Base-by-base conservation (phyloP, 306 rosid species). In the Prunus mira region DNA sequence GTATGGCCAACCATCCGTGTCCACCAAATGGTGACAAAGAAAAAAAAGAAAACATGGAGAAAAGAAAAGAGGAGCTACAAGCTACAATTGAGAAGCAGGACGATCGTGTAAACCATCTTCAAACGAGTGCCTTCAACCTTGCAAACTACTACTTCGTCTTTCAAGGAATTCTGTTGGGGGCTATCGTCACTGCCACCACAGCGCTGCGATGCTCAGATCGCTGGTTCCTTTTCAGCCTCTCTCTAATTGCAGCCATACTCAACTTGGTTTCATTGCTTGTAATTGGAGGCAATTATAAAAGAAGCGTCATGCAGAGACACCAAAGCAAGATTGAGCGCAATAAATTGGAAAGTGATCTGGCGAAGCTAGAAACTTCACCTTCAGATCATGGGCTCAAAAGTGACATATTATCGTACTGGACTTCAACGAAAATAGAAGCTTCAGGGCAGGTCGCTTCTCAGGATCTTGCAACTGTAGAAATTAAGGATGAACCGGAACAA, bases 111-210 rank as follows among this genome's bases (percentile, higher is more conserved):
- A 65, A 34, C n/a, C 24, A 18, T 65, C 69, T 65, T 3, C 69
- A 65, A 34, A 13, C 69, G 0, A 65, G 25, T 10, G 69, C 14
- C 13, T 65, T 65, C 69, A 22, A 18, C 18, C 69, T 65, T 18
- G 69, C 69, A 65, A 65, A 65, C 49, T 65, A 27, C 69, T 65
- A 65, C 69, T 65, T 65, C 14, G 69, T 65, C 14, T 65, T 65
- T 17, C 69, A 65, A 19, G 69, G 69, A 32, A 32, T 65, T 34
- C 38, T 65, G 18, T 30, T 65, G 13, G 14, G 43, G 4, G 49
- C 25, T 7, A 65, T 65, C 3, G 22, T 7, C 5, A 65, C 3
- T 34, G 49, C 20, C 10, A 3, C 15, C 47, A 12, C 69, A 17
- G 24, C 47, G 4, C 47, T 65, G 49, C 4, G 50, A 32, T 34